Evolutionary conservation across 2,329 filamentous ascomycete genomes (phyloP), one percentile per base, ranked within the genome.

Genomic region (Conoideocrella luteorostrata): DNA sequence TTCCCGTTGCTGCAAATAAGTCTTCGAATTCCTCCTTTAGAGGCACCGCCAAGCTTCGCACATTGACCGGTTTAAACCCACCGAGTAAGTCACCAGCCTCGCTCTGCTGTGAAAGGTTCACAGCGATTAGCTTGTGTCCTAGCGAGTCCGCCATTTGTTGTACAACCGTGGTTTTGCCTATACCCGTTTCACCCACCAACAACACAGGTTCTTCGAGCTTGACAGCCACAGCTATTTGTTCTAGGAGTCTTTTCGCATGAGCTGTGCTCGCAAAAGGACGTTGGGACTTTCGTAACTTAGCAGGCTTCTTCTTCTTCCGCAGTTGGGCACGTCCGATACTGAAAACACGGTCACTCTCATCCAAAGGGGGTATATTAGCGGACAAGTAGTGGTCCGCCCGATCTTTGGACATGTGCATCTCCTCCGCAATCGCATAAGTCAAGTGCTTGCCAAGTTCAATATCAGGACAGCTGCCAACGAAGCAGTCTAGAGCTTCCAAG

Each of bases 151-250:
- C 89, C 44, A 99, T 72, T 59, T 96, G 89, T 62, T 99, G 93
- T 12, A 98, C 84, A 21, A 93, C 86, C 0, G 93, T 95, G 0
- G 93, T 99, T 67, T 99, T 99, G 56, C 93, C 93, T 40, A 95
- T 96, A 70, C 93, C 93, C 7, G 93, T 99, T 68, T 99, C 93
- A 59, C 93, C 93, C n/a, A 99, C 93, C 22, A 99, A 78, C 15
- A 99, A 69, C 2, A 95, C 78, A 4, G 94, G 89, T 57, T 99
- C 93, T n/a, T 80, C 78, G 55, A 89, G 78, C 49, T 85, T 82
- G 5, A 96, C 80, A 2, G 89, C 85, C 29, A 88, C 82, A 2
- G 87, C 82, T 44, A 97, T 86, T 60, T 94, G 88, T 61, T 98
- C 94, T 40, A 98, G 77, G 11, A 95, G 72, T 49, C 84, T 80